phyloP scores from a whole-genome alignment of 106 monocot genomes.

The Allium cepa region DNA sequence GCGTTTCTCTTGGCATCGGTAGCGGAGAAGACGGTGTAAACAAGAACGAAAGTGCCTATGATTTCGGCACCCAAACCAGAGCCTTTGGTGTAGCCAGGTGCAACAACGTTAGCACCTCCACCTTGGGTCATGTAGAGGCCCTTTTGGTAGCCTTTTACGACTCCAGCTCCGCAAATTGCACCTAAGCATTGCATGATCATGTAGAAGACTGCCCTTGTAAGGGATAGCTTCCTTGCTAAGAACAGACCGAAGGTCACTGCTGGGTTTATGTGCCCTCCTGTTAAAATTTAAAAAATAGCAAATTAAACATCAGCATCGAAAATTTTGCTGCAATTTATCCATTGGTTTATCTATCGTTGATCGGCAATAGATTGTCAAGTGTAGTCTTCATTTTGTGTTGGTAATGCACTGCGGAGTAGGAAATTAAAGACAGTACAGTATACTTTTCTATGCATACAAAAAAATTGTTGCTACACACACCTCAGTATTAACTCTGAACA shows the following conservation, averaged over 20 bases:
- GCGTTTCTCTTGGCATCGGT: slow-evolving; percentile 49
- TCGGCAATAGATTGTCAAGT: too few relatives aligned
- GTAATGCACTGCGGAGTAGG: too few relatives aligned
- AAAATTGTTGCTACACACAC: too few relatives aligned
- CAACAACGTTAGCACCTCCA: slow-evolving; percentile 35
- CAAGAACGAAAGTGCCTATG: slow-evolving; percentile 41
- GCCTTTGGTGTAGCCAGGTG: slow-evolving; percentile 35
- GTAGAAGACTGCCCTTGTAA: slow-evolving; percentile 39
- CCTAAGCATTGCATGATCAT: slow-evolving; percentile 34
- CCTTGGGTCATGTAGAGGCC: slow-evolving; percentile 6
- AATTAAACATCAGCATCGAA: not conserved
- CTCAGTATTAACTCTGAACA: too few relatives aligned
- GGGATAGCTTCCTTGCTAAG: slow-evolving; percentile 38
- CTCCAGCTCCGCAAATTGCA: slow-evolving; percentile 18
- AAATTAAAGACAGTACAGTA: too few relatives aligned
- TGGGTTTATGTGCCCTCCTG: slow-evolving; percentile 50
- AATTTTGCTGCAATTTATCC: not conserved
- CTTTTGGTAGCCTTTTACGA: slow-evolving; percentile 21
- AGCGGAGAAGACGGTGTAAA: slow-evolving; percentile 49
- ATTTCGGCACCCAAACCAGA: slow-evolving; percentile 44
- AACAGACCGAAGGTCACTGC: slow-evolving; percentile 45
- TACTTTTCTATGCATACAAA: too few relatives aligned
- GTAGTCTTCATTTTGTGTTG: not conserved
- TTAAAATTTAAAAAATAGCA: not conserved
- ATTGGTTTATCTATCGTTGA: not conserved